Conservation (phyloP, 2,329 filamentous ascomycete species). For the Fusarium odoratissimum region DNA sequence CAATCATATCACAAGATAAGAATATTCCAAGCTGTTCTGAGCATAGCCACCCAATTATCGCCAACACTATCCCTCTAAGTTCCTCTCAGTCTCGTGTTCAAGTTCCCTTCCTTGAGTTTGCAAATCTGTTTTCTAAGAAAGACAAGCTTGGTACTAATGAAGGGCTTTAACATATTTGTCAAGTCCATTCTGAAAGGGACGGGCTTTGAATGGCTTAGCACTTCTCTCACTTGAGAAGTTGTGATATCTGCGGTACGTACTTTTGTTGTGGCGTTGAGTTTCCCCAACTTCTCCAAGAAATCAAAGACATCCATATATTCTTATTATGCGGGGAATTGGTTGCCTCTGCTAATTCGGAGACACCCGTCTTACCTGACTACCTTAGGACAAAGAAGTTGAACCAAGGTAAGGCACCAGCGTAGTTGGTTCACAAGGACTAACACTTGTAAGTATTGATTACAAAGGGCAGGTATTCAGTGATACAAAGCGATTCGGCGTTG, state of each 20-base stretch:
- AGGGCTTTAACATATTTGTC: background rate
- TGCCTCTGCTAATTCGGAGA: background rate
- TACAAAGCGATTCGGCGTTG: background rate
- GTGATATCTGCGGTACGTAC: background rate
- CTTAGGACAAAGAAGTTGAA: background rate
- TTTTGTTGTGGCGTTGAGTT: background rate
- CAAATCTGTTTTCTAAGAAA: background rate
- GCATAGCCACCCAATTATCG: background rate
- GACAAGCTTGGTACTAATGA: background rate
- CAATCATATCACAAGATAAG: background rate
- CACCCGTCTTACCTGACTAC: too few species aligned
- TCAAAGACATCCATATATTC: background rate
- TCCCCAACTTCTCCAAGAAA: constrained; percentile 15
- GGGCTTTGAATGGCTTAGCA: background rate
- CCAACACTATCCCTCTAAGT: background rate
- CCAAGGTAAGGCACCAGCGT: background rate
- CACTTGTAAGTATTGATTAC: background rate
- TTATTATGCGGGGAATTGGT: background rate
- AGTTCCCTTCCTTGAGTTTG: background rate
- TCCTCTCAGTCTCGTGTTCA: background rate
- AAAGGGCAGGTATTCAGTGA: background rate
- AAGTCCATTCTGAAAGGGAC: background rate
- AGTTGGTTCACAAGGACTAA: too few species aligned
- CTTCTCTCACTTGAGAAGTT: background rate
- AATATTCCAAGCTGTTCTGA: background rate